Evolutionary conservation across 1,284 basidiomycete species (phyloP), one percentile per base, ranked within the genome.

Genomic region (Marasmius fiardii): DNA sequence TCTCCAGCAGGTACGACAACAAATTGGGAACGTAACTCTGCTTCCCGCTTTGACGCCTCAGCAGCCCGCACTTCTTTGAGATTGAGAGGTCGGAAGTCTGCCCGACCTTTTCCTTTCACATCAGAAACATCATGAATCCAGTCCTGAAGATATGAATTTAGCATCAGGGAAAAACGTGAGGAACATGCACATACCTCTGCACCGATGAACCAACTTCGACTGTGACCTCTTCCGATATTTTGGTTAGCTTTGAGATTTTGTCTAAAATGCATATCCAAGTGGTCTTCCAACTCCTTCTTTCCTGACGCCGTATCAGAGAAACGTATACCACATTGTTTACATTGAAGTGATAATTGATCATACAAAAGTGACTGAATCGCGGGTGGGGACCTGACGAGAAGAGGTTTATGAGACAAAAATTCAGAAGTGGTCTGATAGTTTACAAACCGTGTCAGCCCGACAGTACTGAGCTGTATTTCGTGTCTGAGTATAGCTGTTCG

Each of bases 241-340:
- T 95, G 92, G 62, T 84, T 88, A 34, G 92, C 89, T 68, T 94
- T 90, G 61, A 91, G 83, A 67, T 98, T 99, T 65, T 97, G 91
- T 63, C 88, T 83, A 74, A 98, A 98, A 72, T 99, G 97, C 90
- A 94, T 92, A 69, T 99, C 97, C 63, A 99, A 80, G 68, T 99
- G 97, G 54, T 88, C 83, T 64, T 97, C 86, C 76, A 95, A 82
- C 24, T 79, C 79, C 67, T 86, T 87, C 72, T 90, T 93, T 60
- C 92, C 93, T 51, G 75, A 67, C 24, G 73, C 67, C 39, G 82
- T 84, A 61, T 91, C 86, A 44, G 88, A 77, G 70, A 96, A 98
- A 53, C 97, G 87, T 59, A 92, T 76, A 10, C 91, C 93, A 75
- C 96, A 99, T 68, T 98, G 96, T 71, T 90, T 93, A 78, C 96